A percentile compares a stretch with the other conserved stretches of the same genome.
Conservation (phyloP, 192 early-diverging fungal genomes). For the Coemansia sp. region DNA sequence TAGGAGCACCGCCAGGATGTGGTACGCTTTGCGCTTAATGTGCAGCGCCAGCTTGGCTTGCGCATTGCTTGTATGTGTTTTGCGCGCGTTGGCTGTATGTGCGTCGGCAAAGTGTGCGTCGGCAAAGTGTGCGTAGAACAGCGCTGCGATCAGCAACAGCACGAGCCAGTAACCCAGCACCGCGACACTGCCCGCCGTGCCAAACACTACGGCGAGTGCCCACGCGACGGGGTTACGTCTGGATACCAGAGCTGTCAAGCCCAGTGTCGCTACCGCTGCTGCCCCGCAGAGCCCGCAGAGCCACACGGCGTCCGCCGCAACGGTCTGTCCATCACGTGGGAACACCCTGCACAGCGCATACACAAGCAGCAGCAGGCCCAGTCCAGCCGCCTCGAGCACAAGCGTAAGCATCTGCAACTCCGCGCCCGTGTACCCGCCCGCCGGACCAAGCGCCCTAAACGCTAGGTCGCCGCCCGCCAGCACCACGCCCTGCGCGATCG, state of each 20-base stretch:
- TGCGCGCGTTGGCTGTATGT: neutral
- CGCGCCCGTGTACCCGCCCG: neutral
- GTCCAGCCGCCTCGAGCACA: slow-evolving; percentile 18
- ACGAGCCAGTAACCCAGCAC: neutral
- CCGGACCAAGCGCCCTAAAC: neutral
- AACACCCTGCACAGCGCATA: neutral
- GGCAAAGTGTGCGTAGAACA: too few relatives aligned
- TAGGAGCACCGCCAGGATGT: slow-evolving; percentile 77
- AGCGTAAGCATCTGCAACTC: slow-evolving; percentile 7
- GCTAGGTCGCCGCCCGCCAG: slow-evolving; percentile 15
- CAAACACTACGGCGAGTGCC: too few relatives aligned
- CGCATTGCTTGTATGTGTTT: neutral
- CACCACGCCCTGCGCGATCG: slow-evolving; percentile 15
- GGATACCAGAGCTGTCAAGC: neutral
- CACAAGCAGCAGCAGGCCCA: slow-evolving; percentile 4
- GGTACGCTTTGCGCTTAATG: slow-evolving; percentile 82
- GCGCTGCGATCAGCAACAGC: neutral
- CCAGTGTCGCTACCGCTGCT: neutral
- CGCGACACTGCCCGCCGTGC: neutral
- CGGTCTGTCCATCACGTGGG: neutral
- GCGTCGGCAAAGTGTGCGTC: too few relatives aligned
- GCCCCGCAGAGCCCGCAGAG: neutral
- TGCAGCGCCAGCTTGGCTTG: slow-evolving; percentile 51
- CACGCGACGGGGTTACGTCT: neutral
- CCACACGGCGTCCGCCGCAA: neutral